Percentiles rank a stretch among this genome's conserved stretches.
Evolutionary conservation across 2,329 filamentous ascomycete species (phyloP).

Genomic region (Colletotrichum limetticola): DNA sequence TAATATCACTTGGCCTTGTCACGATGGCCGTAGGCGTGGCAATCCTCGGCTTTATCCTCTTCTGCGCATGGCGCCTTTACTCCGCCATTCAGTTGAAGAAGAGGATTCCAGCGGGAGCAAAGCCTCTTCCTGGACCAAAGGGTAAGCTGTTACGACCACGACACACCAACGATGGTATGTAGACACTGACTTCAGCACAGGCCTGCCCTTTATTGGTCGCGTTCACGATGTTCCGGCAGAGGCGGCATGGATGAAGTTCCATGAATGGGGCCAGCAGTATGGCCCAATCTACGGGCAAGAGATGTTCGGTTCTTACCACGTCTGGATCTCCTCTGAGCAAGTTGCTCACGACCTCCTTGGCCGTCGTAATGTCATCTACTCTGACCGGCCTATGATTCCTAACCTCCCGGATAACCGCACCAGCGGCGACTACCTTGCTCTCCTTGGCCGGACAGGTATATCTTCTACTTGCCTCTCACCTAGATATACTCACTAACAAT

Average conservation of each 20-base stretch:
- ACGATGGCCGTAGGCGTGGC: slow-evolving; percentile 32
- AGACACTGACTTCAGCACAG: slow-evolving; percentile 40
- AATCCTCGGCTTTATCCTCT: slow-evolving; percentile 27
- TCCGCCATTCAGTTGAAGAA: slow-evolving; percentile 30
- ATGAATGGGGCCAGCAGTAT: slow-evolving; percentile 57
- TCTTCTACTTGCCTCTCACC: neutral
- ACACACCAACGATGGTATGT: neutral
- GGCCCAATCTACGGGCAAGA: slow-evolving; percentile 59
- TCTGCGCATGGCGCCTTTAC: slow-evolving; percentile 33
- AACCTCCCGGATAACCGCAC: slow-evolving; percentile 60
- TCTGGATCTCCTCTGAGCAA: slow-evolving; percentile 59
- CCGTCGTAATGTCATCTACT: slow-evolving; percentile 54
- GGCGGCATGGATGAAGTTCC: slow-evolving; percentile 58
- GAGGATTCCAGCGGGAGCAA: slow-evolving; percentile 40
- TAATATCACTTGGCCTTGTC: neutral
- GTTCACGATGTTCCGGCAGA: slow-evolving; percentile 56
- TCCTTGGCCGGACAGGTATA: slow-evolving; percentile 54
- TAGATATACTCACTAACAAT: neutral
- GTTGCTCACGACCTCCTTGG: slow-evolving; percentile 58
- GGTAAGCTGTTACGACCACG: slow-evolving; percentile 33
- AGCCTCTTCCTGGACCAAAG: slow-evolving; percentile 43
- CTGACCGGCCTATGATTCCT: slow-evolving; percentile 58
- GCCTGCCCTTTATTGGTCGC: slow-evolving; percentile 54
- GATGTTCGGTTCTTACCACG: slow-evolving; percentile 57
- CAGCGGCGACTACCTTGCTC: slow-evolving; percentile 57